Evolutionary conservation across 805 yeast genomes (phyloP).

Genomic region (Teunomyces funiuensis): DNA sequence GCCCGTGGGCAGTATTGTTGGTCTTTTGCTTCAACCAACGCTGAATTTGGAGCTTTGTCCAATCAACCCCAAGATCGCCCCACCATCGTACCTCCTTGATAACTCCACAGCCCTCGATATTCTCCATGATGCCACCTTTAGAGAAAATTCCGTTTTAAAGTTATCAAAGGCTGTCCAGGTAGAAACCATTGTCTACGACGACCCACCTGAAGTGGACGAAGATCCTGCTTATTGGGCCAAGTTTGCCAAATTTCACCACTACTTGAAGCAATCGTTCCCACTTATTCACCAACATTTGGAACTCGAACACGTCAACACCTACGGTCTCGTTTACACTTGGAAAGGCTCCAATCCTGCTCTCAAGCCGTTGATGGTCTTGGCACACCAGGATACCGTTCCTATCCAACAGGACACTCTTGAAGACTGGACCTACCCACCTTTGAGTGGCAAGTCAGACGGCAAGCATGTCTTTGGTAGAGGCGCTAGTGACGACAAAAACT

Average conservation of each 20-base stretch:
- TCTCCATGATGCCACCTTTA: constrained; percentile 25
- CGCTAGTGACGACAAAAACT: constrained; percentile 69
- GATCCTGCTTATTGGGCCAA: constrained; percentile 49
- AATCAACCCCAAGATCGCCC: constrained; percentile 13
- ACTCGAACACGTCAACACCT: constrained; percentile 58
- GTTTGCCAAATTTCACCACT: constrained; percentile 47
- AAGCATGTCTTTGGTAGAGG: constrained; percentile 75
- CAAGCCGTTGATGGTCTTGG: constrained; percentile 68
- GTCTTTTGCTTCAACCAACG: constrained; percentile 1
- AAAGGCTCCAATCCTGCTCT: constrained; percentile 53
- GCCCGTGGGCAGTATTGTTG: not conserved
- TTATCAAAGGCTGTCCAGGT: constrained; percentile 61
- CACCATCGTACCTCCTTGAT: constrained; percentile 28
- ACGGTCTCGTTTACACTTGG: constrained; percentile 67
- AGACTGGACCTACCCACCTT: constrained; percentile 70
- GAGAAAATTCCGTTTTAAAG: constrained; percentile 38
- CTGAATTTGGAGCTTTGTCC: not conserved
- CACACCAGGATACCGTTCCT: constrained; percentile 84
- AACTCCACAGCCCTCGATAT: constrained; percentile 32
- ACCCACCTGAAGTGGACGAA: constrained; percentile 48
- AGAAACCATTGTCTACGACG: constrained; percentile 64
- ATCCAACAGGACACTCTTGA: constrained; percentile 55
- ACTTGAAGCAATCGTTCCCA: constrained; percentile 58
- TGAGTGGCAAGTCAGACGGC: constrained; percentile 62
- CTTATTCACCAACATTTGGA: constrained; percentile 45